phyloP scores from a whole-genome alignment of 306 rosid species.

The Rosa rugosa region DNA sequence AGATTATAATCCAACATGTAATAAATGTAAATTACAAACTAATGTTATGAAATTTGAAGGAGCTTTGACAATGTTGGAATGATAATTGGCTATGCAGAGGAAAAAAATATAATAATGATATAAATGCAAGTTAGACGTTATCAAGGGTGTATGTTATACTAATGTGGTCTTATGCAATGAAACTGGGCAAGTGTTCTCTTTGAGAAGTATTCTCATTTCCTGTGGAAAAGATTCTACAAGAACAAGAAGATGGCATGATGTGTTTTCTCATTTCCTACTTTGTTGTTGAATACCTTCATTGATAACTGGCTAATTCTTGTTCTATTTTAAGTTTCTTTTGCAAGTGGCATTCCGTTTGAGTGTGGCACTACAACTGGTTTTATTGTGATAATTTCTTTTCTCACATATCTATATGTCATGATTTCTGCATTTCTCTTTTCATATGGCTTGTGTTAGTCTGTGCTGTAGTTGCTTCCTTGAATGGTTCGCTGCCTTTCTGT shows the following conservation, averaged over 20 bases:
- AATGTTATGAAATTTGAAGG: background rate
- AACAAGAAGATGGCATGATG: background rate
- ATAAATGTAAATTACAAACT: background rate
- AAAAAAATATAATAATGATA: background rate
- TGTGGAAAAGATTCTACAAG: conserved; percentile 2
- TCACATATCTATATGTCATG: background rate
- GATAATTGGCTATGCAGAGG: background rate
- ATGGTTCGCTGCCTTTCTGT: background rate
- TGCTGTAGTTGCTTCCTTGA: background rate
- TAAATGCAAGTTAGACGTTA: background rate
- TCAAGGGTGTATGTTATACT: background rate
- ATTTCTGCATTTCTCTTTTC: background rate
- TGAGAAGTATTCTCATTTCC: background rate
- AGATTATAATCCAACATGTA: background rate
- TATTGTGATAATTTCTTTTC: background rate
- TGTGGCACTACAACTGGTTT: background rate
- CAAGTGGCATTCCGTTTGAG: background rate
- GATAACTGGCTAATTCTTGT: background rate
- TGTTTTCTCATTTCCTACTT: background rate
- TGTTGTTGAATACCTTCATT: conserved; percentile 6
- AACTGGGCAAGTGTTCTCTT: background rate
- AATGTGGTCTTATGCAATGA: background rate
- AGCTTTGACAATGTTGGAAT: background rate
- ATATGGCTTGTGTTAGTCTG: background rate
- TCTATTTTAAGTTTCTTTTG: background rate